A percentile compares a stretch with the other conserved stretches of the same genome.
Evolutionary conservation across 768 basidiomycete species (phyloP).

Genomic region (Termitomyces sp.): DNA sequence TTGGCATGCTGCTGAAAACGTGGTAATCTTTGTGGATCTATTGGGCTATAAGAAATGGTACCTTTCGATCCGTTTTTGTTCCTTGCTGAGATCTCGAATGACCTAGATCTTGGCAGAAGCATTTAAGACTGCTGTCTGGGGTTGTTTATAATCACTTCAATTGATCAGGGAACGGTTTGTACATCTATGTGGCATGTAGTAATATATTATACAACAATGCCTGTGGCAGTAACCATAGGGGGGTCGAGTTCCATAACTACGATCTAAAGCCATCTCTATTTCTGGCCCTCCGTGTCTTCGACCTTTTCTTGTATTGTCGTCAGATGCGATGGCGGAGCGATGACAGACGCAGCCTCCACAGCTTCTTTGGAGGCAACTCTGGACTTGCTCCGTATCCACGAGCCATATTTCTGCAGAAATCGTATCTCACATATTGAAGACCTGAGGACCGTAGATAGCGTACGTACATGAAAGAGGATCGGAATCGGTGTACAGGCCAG

Average conservation of each 20-base stretch:
- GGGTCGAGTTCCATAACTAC: neutral
- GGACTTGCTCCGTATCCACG: slow-evolving; percentile 40
- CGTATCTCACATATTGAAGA: too few relatives aligned
- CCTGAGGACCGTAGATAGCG: neutral
- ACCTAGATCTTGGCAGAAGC: neutral
- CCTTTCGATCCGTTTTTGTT: neutral
- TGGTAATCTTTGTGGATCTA: neutral
- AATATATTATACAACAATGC: neutral
- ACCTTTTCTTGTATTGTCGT: slow-evolving; percentile 12
- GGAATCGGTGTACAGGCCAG: slow-evolving; percentile 51
- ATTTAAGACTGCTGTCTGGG: too few relatives aligned
- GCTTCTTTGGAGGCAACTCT: slow-evolving; percentile 36
- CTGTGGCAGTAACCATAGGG: neutral
- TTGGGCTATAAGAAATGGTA: neutral
- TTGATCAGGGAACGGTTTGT: neutral
- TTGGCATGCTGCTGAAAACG: neutral
- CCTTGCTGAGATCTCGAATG: neutral
- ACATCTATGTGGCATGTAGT: neutral
- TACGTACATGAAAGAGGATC: slow-evolving; percentile 47
- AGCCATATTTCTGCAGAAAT: slow-evolving; percentile 41
- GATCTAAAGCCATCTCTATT: neutral
- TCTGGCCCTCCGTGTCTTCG: slow-evolving; percentile 7
- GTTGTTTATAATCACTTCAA: too few relatives aligned
- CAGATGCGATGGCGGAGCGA: slow-evolving; percentile 4
- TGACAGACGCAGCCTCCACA: neutral